Evolutionary conservation across 2,329 filamentous ascomycete genomes (phyloP), one percentile per base, ranked within the genome.

Genomic region (Calycina marina): DNA sequence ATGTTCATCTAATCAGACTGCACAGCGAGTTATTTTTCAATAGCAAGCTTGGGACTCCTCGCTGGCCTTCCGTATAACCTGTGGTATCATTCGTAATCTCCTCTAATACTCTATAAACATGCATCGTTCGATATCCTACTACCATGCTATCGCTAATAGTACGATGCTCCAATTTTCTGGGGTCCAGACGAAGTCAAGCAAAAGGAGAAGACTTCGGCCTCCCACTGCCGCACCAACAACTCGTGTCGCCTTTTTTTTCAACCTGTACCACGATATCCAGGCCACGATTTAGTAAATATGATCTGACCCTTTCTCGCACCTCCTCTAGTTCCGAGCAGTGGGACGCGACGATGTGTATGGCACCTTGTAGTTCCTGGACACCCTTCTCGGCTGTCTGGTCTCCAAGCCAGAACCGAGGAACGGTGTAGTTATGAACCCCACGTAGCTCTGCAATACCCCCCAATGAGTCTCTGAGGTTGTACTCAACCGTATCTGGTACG

Each of bases 321-420:
- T 94, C 86, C 46, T 93, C 83, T 34, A 86, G 52, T 45, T 86
- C 75, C 2, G 77, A 73, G 2, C 67, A 71, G 14, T 72, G 69
- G 1, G 75, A 72, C 1, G 83, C 83, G 38, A 84, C 73, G 24
- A 94, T 69, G 50, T 94, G 88, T 39, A 94, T 86, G 1, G 90
- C 77, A 2, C 88, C 88, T 9, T 86, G 59, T 2, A 94, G 65
- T 40, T 63, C 70, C 36, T 64, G 61, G 2, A 55, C 59, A 3
- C 54, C 50, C 13, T 31, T 34, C n/a, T 40, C 38, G 5, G 32
- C 30, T 14, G 58, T 58, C 8, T 69, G 59, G 40, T 93, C 85
- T 45, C 92, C 83, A 10, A 90, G 61, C 90, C 90, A 98, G 51
- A 96, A 94, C 47, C 85, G 79, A 5, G 88, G 86, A 1, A 81